phyloP scores from a whole-genome alignment of 371 early-diverging fungal species.

The Coemansia sp. region DNA sequence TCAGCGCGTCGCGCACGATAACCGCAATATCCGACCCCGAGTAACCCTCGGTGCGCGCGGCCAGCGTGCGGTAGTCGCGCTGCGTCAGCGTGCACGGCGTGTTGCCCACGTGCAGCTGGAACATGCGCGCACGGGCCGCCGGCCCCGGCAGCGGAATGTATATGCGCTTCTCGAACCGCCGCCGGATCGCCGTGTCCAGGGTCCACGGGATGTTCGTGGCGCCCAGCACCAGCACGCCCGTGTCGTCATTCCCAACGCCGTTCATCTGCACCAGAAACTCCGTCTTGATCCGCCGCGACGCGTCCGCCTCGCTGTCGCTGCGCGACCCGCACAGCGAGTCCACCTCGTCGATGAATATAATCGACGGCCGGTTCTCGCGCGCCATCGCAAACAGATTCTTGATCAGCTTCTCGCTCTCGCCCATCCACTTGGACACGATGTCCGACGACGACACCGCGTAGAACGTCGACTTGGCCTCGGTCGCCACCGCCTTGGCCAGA shows the following conservation, averaged over 20 bases:
- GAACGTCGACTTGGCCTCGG: constrained; percentile 94
- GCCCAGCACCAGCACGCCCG: constrained; percentile 90
- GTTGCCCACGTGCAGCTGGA: constrained; percentile 85
- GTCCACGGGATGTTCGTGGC: constrained; percentile 98
- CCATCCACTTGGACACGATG: constrained; percentile 97
- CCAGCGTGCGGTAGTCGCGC: constrained; percentile 74
- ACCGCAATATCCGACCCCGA: constrained; percentile 95
- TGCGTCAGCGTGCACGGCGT: constrained; percentile 78
- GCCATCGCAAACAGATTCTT: constrained; percentile 95
- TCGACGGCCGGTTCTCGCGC: constrained; percentile 87
- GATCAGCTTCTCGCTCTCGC: constrained; percentile 93
- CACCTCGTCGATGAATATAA: constrained; percentile 98
- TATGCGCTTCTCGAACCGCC: constrained; percentile 96
- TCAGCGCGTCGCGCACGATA: constrained; percentile 92
- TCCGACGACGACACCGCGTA: constrained; percentile 95
- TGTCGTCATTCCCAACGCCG: constrained; percentile 94
- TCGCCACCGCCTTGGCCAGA: constrained; percentile 97
- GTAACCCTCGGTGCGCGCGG: constrained; percentile 84
- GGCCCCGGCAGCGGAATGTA: constrained; percentile 94
- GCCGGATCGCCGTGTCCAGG: constrained; percentile 88
- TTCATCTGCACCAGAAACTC: constrained; percentile 98
- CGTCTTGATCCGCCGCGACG: constrained; percentile 91
- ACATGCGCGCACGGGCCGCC: constrained; percentile 87
- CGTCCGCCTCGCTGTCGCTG: constrained; percentile 96
- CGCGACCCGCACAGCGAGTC: constrained; percentile 94